Evolutionary conservation across 2,329 filamentous ascomycete genomes (phyloP).

Genomic region (Neofusicoccum sp.): DNA sequence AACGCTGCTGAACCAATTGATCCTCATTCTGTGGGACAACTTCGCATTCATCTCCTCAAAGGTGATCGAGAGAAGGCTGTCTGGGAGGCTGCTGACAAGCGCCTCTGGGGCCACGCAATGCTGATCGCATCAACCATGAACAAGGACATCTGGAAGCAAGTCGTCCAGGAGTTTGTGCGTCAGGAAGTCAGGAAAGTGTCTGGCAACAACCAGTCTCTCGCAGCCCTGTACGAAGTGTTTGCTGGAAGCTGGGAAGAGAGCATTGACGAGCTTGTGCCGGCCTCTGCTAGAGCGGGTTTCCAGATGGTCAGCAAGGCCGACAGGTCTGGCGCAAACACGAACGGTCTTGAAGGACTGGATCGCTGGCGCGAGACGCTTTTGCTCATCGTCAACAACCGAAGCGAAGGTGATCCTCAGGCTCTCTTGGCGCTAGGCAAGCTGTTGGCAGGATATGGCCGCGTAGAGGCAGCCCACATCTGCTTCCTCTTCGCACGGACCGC

Average conservation of each 20-base stretch:
- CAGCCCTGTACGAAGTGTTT: constrained; percentile 88
- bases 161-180: constrained; percentile 91
- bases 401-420: constrained; percentile 71
- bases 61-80: constrained; percentile 89
- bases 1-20: constrained; percentile 65
- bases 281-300: constrained; percentile 85
- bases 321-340: constrained; percentile 60
- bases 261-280: constrained; percentile 90
- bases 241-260: constrained; percentile 93
- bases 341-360: constrained; percentile 80
- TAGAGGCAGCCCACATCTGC: constrained; percentile 91
- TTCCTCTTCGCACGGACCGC: constrained; percentile 77
- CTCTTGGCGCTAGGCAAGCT: constrained; percentile 78
- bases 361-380: constrained; percentile 91
- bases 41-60: constrained; percentile 70
- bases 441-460: constrained; percentile 78
- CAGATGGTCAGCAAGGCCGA: constrained; percentile 81
- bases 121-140: constrained; percentile 81
- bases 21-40: constrained; percentile 64
- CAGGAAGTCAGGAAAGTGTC: constrained; percentile 86
- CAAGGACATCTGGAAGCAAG: constrained; percentile 77
- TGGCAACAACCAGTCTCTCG: constrained; percentile 80
- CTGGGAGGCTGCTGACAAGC: constrained; percentile 89
- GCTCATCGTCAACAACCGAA: constrained; percentile 85
- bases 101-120: constrained; percentile 95